Percentiles rank a stretch among this genome's conserved stretches.
Evolutionary conservation across 2,329 filamentous ascomycete genomes (phyloP).

Genomic region (Ceratocystis cubensis): DNA sequence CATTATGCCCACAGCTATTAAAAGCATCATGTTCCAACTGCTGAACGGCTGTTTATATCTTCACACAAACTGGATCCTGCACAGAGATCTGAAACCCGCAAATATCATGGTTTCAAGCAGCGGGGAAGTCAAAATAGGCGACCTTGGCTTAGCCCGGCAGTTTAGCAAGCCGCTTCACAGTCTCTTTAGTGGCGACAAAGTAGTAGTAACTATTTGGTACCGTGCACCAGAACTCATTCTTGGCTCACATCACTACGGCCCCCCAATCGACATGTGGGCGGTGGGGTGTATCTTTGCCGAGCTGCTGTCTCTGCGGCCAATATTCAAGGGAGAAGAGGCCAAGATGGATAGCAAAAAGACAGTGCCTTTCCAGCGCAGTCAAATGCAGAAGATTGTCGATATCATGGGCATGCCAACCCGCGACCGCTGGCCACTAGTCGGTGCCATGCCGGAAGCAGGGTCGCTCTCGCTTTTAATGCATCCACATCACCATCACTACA

Average conservation of each 20-base stretch:
- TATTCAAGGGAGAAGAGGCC: conserved; percentile 97
- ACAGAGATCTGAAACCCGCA: conserved; percentile 91
- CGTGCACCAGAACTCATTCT: conserved; percentile 87
- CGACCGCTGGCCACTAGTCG: conserved; percentile 74
- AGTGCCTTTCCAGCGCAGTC: conserved; percentile 91
- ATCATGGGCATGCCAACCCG: conserved; percentile 85
- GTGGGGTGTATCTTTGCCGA: conserved; percentile 97
- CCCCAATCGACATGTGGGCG: conserved; percentile 94
- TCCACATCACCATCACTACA: conserved; percentile 27
- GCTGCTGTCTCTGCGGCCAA: conserved; percentile 74
- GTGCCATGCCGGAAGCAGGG: conserved; percentile 73
- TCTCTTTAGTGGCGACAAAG: conserved; percentile 88
- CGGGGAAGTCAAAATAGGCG: conserved; percentile 88
- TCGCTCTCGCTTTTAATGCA: conserved; percentile 39
- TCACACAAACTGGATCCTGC: conserved; percentile 92
- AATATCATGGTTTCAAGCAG: conserved; percentile 95
- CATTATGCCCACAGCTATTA: conserved; percentile 78
- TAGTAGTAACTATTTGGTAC: conserved; percentile 99
- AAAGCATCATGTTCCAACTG: conserved; percentile 90
- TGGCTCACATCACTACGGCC: conserved; percentile 89
- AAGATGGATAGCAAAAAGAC: conserved; percentile 99
- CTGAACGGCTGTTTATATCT: conserved; percentile 90
- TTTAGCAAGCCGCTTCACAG: conserved; percentile 91
- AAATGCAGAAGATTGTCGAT: conserved; percentile 98
- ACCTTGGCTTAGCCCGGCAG: conserved; percentile 78